A percentile compares a stretch with the other conserved stretches of the same genome.
These are phyloP conservation scores for Rhodotorula graminis DNA, from an alignment of 768 basidiomycete genomes.

Conservation along the genomic window DNA sequence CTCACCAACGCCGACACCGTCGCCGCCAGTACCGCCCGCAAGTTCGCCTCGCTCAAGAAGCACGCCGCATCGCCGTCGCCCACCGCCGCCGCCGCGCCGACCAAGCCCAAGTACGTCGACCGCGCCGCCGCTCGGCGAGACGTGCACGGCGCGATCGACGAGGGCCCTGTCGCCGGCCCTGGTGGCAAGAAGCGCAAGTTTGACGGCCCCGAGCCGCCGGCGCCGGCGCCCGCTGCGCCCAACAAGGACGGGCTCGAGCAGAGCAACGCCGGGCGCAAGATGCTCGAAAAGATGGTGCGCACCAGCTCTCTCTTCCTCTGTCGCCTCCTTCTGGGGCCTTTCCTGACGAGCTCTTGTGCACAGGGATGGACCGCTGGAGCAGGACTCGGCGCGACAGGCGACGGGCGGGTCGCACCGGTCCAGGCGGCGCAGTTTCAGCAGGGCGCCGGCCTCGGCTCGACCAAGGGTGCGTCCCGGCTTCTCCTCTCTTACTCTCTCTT, in stretches of 20 bases:
- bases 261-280: slow-evolving; percentile 81
- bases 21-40: slow-evolving; percentile 59
- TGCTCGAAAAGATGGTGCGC: slow-evolving; percentile 85
- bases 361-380: slow-evolving; percentile 88
- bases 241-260: slow-evolving; percentile 72
- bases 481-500: not conserved
- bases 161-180: not conserved
- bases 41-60: slow-evolving; percentile 59
- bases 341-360: no score
- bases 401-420: slow-evolving; percentile 85
- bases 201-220: slow-evolving; percentile 56
- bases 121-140: slow-evolving; percentile 85
- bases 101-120: slow-evolving; percentile 76
- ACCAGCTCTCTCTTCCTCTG: not conserved
- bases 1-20: slow-evolving; percentile 54
- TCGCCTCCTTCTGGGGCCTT: no score
- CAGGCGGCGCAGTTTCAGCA: slow-evolving; percentile 69
- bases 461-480: slow-evolving; percentile 24
- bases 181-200: slow-evolving; percentile 52
- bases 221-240: slow-evolving; percentile 61
- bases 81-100: slow-evolving; percentile 46
- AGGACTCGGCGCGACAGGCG: slow-evolving; percentile 75
- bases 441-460: slow-evolving; percentile 73
- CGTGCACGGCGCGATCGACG: slow-evolving; percentile 87
- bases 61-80: slow-evolving; percentile 48